Evolutionary conservation across 2,329 filamentous ascomycete species (phyloP).

Genomic region (Hymenoscyphus repandus): DNA sequence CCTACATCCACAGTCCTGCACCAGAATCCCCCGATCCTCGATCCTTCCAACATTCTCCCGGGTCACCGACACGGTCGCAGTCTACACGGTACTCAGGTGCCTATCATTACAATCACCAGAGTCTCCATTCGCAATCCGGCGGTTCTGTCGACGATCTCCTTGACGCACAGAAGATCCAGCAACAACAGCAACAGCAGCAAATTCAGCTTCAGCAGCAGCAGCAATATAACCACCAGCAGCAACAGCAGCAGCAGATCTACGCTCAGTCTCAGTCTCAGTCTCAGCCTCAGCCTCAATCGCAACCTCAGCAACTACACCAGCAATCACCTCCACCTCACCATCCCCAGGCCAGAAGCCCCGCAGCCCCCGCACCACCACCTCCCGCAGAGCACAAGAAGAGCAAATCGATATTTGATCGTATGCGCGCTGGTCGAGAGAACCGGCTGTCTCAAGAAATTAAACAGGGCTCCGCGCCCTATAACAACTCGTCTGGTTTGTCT

Average conservation of each 20-base stretch:
- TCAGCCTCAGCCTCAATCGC: background rate
- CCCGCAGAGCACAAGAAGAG: conserved; percentile 26
- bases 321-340: background rate
- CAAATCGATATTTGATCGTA: conserved; percentile 28
- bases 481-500: conserved; percentile 47
- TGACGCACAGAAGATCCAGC: conserved; percentile 19
- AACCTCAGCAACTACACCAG: background rate
- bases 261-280: background rate
- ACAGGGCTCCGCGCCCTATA: conserved; percentile 21
- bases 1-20: conserved; percentile 24
- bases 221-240: background rate
- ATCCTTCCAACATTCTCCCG: conserved; percentile 18
- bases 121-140: conserved; percentile 12
- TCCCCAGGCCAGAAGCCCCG: background rate
- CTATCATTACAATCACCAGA: conserved; percentile 10
- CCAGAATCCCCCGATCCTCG: conserved; percentile 19
- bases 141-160: conserved; percentile 26
- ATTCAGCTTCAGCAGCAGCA: background rate
- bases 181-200: conserved; percentile 10
- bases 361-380: conserved; percentile 18
- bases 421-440: conserved; percentile 25
- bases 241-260: background rate
- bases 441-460: conserved; percentile 16
- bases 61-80: conserved; percentile 23
- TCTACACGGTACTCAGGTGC: conserved; percentile 23